Conservation (phyloP, 1,284 basidiomycete species). For the Wolfiporia cocos region DNA sequence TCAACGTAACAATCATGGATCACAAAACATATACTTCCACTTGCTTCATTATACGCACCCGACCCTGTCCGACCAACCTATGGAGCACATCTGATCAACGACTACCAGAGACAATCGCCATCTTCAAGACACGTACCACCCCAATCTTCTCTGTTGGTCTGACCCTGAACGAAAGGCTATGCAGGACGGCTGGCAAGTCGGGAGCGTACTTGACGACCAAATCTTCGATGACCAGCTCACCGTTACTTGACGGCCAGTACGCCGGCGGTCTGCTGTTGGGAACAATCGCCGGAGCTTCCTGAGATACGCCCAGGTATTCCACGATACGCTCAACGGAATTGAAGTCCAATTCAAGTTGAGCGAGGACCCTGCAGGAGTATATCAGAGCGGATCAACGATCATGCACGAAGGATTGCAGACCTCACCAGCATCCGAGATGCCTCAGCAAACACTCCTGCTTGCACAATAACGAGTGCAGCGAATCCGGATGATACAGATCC, state of each 20-base stretch:
- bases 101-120: too few species aligned
- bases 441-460: slow-evolving; percentile 65
- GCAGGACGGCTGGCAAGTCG: slow-evolving; percentile 68
- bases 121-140: slow-evolving; percentile 44
- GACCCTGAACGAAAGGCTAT: slow-evolving; percentile 63
- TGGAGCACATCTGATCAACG: too few species aligned
- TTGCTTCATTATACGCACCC: slow-evolving; percentile 29
- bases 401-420: slow-evolving; percentile 22
- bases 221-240: slow-evolving; percentile 52
- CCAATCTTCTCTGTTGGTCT: slow-evolving; percentile 76
- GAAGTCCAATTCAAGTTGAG: slow-evolving; percentile 70
- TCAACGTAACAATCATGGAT: too few species aligned
- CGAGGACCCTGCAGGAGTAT: slow-evolving; percentile 39
- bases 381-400: not conserved
- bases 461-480: slow-evolving; percentile 77
- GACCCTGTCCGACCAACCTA: slow-evolving; percentile 65
- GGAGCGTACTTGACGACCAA: slow-evolving; percentile 72
- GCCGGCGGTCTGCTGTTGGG: slow-evolving; percentile 56
- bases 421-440: slow-evolving; percentile 64
- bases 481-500: slow-evolving; percentile 63
- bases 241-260: slow-evolving; percentile 69
- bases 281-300: slow-evolving; percentile 71
- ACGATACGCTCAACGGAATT: slow-evolving; percentile 79
- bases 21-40: not conserved
- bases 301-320: slow-evolving; percentile 74